Base-by-base conservation (phyloP, 2,329 filamentous ascomycete genomes). In the Neofusicoccum parvum region DNA sequence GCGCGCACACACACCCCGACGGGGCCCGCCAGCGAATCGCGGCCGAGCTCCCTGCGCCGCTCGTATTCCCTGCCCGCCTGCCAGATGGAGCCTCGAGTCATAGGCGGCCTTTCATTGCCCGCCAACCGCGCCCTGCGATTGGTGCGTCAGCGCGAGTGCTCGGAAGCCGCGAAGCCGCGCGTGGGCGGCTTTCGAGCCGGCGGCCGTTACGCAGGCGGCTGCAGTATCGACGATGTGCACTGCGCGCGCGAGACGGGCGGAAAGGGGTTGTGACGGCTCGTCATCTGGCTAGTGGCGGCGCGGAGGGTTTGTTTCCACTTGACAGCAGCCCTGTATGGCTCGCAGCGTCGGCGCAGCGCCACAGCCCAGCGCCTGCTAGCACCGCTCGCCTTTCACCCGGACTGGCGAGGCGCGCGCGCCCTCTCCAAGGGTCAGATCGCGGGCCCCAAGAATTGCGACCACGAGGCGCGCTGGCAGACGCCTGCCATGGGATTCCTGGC, bases 151-250 rank as follows among this genome's bases (percentile, higher is more conserved):
- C n/a, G n/a, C 5, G 43, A 32, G 27, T 46, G 41, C n/a, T 15
- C 32, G 54, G 23, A n/a, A 48, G 56, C 56, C 12, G 41, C 41
- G n/a, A 43, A 32, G 56, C 32, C 32, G 17, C 27, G 39, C 27
- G 54, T 46, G 54, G 54, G 54, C 54, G 56, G 56, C 56, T 20
- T 48, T 48, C 41, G 15, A 46, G 56, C 56, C 56, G 56, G 56
- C n/a, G n/a, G 23, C n/a, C 23, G 54, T 59, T 11, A 46, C 54
- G 45, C 54, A 37, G 27, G 53, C 53, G 53, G 53, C 53, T 43
- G 37, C 39, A 14, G 39, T 14, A 45, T 43, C 54, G 41, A 46
- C 41, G 39, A 58, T 43, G 7, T 12, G 32, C n/a, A n/a, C 50
- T 27, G 46, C 10, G 49, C 49, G 10, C 23, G 23, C 14, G 50